phyloP scores from a whole-genome alignment of 768 basidiomycete species.

The Panaeolus papilionaceus region DNA sequence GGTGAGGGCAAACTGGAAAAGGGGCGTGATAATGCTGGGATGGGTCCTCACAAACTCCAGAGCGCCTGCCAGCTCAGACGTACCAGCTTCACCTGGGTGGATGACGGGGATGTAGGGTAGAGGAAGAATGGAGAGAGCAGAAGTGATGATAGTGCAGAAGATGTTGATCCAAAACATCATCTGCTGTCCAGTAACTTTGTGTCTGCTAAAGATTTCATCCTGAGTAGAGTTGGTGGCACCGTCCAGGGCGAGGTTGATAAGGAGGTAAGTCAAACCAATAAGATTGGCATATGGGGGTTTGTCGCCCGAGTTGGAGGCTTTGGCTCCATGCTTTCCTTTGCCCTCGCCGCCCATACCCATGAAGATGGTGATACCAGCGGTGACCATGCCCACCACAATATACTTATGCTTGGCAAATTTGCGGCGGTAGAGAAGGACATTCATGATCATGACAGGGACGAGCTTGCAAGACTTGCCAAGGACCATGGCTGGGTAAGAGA shows the following conservation, averaged over 20 bases:
- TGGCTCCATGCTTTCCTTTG: constrained; percentile 44
- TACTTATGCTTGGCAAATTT: constrained; percentile 95
- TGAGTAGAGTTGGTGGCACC: constrained; percentile 96
- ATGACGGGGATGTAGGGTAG: constrained; percentile 85
- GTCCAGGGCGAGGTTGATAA: constrained; percentile 90
- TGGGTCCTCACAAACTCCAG: constrained; percentile 79
- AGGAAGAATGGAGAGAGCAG: constrained; percentile 72
- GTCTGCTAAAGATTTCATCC: constrained; percentile 90
- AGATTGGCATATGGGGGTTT: constrained; percentile 58
- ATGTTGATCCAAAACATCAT: constrained; percentile 99
- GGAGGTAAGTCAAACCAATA: constrained; percentile 76
- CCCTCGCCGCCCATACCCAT: constrained; percentile 84
- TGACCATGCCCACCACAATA: constrained; percentile 92
- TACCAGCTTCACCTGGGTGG: constrained; percentile 66
- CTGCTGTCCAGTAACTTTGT: constrained; percentile 85
- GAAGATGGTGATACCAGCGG: constrained; percentile 89
- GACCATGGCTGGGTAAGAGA: constrained; percentile 98
- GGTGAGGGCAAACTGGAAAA: constrained; percentile 85
- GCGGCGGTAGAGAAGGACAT: constrained; percentile 92
- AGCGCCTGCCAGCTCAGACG: constrained; percentile 70
- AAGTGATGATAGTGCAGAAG: constrained; percentile 79
- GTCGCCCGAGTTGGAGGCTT: constrained; percentile 36
- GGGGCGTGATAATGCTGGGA: constrained; percentile 73
- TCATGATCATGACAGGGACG: constrained; percentile 98
- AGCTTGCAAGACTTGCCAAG: constrained; percentile 99